These are phyloP conservation scores for Metschnikowia colocasiae DNA, from an alignment of 805 yeast genomes.

Conservation along the genomic window DNA sequence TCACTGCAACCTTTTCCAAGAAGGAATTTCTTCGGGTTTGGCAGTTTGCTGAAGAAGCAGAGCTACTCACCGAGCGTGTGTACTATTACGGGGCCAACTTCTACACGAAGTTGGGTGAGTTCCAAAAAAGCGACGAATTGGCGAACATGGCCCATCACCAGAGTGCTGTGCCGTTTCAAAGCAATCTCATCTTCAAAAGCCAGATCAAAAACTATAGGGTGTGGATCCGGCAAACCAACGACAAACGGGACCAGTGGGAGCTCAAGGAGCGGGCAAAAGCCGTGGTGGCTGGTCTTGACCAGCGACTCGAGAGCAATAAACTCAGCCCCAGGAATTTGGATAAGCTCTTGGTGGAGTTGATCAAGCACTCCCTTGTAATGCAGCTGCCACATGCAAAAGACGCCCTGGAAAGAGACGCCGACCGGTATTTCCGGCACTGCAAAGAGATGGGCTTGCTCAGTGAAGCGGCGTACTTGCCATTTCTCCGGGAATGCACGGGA, in stretches of 20 bases:
- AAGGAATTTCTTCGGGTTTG: constrained; percentile 20
- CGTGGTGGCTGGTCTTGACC: constrained; percentile 12
- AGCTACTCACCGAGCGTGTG: constrained; percentile 24
- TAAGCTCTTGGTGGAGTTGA: constrained; percentile 25
- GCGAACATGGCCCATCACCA: constrained; percentile 30
- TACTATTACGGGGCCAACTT: constrained; percentile 27
- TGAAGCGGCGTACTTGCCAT: constrained; percentile 31
- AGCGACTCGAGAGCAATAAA: constrained; percentile 6
- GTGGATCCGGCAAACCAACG: constrained; percentile 24
- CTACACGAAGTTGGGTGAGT: constrained; percentile 29
- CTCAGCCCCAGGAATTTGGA: constrained; percentile 10
- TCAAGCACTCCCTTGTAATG: constrained; percentile 21
- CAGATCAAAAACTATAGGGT: constrained; percentile 30
- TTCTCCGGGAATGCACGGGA: constrained; percentile 22
- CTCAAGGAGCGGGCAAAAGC: constrained; percentile 12
- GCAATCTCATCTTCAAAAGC: constrained; percentile 23
- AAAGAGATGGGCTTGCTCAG: constrained; percentile 16
- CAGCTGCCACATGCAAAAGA: constrained; percentile 2
- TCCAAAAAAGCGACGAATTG: constrained; percentile 30
- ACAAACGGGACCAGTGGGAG: constrained; percentile 7
- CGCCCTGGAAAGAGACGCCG: constrained; percentile 18
- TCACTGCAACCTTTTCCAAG: constrained; percentile 21
- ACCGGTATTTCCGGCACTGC: constrained; percentile 18
- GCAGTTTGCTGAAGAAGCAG: constrained; percentile 17
- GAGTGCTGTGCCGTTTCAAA: constrained; percentile 28